phyloP scores from a whole-genome alignment of 805 yeast genomes.

The Kregervanrija pseudodelftensis region DNA sequence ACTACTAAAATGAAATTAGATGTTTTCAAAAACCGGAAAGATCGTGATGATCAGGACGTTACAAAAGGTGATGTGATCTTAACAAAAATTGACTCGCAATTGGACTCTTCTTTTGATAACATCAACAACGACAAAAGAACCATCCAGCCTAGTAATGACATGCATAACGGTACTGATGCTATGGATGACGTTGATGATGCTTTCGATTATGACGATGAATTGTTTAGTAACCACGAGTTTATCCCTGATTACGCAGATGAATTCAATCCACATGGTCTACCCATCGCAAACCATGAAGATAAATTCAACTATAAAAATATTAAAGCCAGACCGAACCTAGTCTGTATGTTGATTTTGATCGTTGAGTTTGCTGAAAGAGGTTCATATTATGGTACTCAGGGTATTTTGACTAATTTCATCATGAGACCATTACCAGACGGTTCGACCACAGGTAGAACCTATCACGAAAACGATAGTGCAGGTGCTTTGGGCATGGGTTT shows the following conservation, averaged over 20 bases:
- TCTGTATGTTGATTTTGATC: slow-evolving; percentile 41
- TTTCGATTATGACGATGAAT: neutral
- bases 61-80: no score
- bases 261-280: slow-evolving; percentile 24
- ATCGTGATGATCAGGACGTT: no score
- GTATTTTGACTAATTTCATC: slow-evolving; percentile 40
- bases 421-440: slow-evolving; percentile 46
- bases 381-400: slow-evolving; percentile 42
- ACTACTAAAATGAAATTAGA: no score
- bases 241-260: slow-evolving; percentile 23
- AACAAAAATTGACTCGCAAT: no score
- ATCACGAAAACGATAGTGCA: slow-evolving; percentile 27
- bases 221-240: slow-evolving; percentile 9
- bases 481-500: slow-evolving; percentile 46
- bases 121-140: no score
- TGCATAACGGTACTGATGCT: no score
- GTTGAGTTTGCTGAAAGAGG: slow-evolving; percentile 51
- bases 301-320: slow-evolving; percentile 27
- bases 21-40: no score
- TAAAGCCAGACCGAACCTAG: slow-evolving; percentile 39
- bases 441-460: slow-evolving; percentile 36
- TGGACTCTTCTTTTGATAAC: no score
- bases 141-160: no score
- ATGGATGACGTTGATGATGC: no score
- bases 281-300: slow-evolving; percentile 24